phyloP scores from a whole-genome alignment of 768 basidiomycete genomes.

The Suillus sp. region DNA sequence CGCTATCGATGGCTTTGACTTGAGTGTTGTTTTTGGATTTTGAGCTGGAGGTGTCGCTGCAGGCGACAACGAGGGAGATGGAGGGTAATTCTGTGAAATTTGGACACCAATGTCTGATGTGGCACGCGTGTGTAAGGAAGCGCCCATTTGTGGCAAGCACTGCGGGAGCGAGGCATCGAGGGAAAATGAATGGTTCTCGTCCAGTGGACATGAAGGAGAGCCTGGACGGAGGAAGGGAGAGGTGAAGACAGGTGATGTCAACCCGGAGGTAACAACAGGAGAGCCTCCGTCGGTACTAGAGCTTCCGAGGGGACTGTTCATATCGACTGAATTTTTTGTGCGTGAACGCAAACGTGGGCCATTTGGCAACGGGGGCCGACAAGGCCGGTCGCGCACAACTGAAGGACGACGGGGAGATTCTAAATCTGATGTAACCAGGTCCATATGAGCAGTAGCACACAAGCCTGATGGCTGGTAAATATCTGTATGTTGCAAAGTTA shows the following conservation, averaged over 20 bases:
- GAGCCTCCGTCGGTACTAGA: conserved; percentile 15
- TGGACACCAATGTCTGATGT: conserved; percentile 22
- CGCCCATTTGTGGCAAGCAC: not conserved
- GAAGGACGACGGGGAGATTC: conserved; percentile 19
- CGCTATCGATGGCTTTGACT: conserved; percentile 14
- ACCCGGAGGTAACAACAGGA: not conserved
- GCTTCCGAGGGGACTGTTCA: conserved; percentile 10
- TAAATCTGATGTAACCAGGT: conserved; percentile 17
- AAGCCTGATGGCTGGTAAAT: not conserved
- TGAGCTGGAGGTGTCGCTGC: conserved; percentile 16
- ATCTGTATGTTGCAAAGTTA: not conserved
- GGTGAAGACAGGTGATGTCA: conserved; percentile 11
- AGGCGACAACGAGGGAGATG: conserved; percentile 15
- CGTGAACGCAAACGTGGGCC: conserved; percentile 26
- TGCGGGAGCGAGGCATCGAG: conserved; percentile 14
- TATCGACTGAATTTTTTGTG: conserved; percentile 20
- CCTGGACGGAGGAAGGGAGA: conserved; percentile 4
- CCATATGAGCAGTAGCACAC: conserved; percentile 14
- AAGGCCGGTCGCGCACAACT: conserved; percentile 25
- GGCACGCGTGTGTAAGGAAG: not conserved
- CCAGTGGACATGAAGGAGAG: conserved; percentile 6
- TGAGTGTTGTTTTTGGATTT: conserved; percentile 15
- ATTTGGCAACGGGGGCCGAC: conserved; percentile 19
- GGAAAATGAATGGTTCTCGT: conserved; percentile 8
- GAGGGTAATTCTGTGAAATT: conserved; percentile 5